Base-by-base conservation (phyloP, 2,329 filamentous ascomycete species). In the Eutypa lata region DNA sequence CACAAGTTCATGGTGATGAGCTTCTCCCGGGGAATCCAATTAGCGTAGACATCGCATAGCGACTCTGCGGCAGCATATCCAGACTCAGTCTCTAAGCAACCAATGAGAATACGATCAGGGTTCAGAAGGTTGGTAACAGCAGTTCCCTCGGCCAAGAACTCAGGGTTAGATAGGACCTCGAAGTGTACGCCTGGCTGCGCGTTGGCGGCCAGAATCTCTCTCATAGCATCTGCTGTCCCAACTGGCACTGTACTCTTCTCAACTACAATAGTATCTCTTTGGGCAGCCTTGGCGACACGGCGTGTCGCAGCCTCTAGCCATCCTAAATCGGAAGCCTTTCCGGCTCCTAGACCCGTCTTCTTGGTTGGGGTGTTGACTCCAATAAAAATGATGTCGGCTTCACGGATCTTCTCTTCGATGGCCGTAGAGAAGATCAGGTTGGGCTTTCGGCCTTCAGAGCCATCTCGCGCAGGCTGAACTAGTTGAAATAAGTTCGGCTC, bases 241-340 rank as follows among this genome's bases (percentile, higher is more conserved):
- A 87, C 90, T 2, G 89, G 89, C 24, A 92, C 89, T 0, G 89
- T 93, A 52, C 84, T 88, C 74, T 92, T 93, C 73, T 92, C 89
- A 19, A 92, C 89, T 48, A 93, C 83, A 51, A 92, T 89, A 51
- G 87, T 83, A 47, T 85, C 86, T 18, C 79, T 74, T 28, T 79
- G 83, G 3, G 88, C 86, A 56, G 86, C 76, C 58, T 81, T 75
- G 10, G 88, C 89, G 33, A 92, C 85, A 51, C 83, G 82, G 48
- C 80, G 77, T 1, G 83, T 84, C 6, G 87, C 88, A 18, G 82
- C 82, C 67, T 92, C 88, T 24, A 92, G 81, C 11, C 84, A 83
- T 1, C 82, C 83, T 73, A 92, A 82, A 61, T 92, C 87, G 16
- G 87, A 87, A 0, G 89, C 88, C 58, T 78, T 80, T 11, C 88